Evolutionary conservation across 768 basidiomycete species (phyloP), one percentile per base, ranked within the genome.

Genomic region (Tylopilus balloui): DNA sequence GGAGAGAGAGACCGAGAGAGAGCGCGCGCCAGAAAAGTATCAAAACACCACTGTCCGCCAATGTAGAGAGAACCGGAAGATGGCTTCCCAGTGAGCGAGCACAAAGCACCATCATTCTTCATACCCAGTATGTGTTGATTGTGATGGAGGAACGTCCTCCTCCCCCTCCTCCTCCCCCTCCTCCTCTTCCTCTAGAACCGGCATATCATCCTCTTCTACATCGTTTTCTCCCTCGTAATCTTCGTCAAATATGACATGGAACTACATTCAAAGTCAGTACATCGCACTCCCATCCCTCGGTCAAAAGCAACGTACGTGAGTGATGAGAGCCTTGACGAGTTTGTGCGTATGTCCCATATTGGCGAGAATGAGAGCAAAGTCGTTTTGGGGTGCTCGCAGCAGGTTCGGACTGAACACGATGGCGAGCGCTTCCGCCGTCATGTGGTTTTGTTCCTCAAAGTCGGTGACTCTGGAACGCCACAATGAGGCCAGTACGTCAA

Each of bases 371-470:
- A 85, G 75, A 11, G 77, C 80, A 66, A 89, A 85, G 61, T 88
- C 84, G 52, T 86, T 87, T 60, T 85, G 81, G 3, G 86, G 86
- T 4, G 87, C 83, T 17, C 88, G 81, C 44, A 89, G 63, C 40
- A 91, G 67, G 61, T 88, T 90, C 6, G 87, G 88, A 52, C 87
- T 87, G 67, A 92, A 91, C 15, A 92, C 88, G 45, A 91, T 90
- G 0, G 91, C 84, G 3, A 93, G 73, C 7, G 86, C 83, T 55
- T 91, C 84, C 1, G 88, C 83, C 2, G 86, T 88, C 91, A 93
- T 93, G 51, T 92, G 90, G 58, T 92, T 93, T 42, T 83, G 78
- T 50, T 92, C 89, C 62, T 92, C 89, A 66, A 78, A 88, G 61
- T 92, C 88, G 4, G 88, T 88, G n/a, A 92, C 86, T 61, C 88